Evolutionary conservation across 106 monocot species (phyloP), one percentile per base, ranked within the genome.

Genomic region (Cymbidium sinense): DNA sequence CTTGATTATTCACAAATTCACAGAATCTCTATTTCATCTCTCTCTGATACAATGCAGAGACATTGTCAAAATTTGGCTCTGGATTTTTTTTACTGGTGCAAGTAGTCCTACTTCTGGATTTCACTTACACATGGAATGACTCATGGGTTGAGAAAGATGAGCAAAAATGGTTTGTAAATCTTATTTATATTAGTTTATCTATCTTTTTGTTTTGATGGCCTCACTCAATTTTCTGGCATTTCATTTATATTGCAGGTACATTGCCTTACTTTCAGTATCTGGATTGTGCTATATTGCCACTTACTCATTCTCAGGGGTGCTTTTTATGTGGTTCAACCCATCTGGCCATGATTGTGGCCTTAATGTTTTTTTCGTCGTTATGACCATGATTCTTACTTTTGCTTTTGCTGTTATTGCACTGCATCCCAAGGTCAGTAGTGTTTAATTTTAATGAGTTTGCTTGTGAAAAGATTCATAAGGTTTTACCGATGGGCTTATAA

Each of bases 261-360:
- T 93, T 86, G 91, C 89, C 77, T 85, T 96, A 62, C 85, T 96
- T 75, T 61, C 80, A n/a, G 71, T 91, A 55, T 86, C 93, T 18
- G 82, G 86, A 29, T 81, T 84, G 35, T 96, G 93, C 82, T 96
- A 93, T 76, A 76, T 96, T 71, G 89, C 91, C 25, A 79, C 93
- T 47, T 93, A 79, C 77, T 75, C 85, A 50, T 91, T 96, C 75
- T 96, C 96, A 0, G 93, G 91, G 41, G 37, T 96, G 28, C 87
- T 96, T 62, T 96, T 96, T 50, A 79, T 91, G n/a, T 93, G 87
- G 93, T 96, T 96, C 85, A 91, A 93, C 83, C 96, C 96, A 64
- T 91, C 96, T 29, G 96, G 91, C 18, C 76, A 88, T 78, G 93
- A 93, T 76, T 96, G 96, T 54, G 86, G 93, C 37, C 93, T 96